Base-by-base conservation (phyloP, 2,329 filamentous ascomycete genomes). In the Fusarium sp. region DNA sequence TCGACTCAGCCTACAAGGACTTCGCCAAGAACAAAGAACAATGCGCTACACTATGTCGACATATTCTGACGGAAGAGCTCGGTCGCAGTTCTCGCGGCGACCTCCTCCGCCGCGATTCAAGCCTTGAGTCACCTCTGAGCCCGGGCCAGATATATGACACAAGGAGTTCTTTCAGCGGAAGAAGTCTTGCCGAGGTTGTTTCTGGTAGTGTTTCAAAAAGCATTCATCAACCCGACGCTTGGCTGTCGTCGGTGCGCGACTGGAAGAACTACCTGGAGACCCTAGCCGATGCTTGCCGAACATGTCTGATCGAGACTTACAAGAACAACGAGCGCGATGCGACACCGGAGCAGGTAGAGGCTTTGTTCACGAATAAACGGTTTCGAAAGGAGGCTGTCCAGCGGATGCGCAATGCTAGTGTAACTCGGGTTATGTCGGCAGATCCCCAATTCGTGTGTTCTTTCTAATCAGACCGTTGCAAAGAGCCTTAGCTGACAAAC, bases 361-460 rank as follows among this genome's bases (percentile, higher is more conserved):
- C 75, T 3, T 72, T 86, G 0, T 81, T 86, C 45, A 74, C 69
- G 11, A 81, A 81, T 60, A 81, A 79, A 53, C 72, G 67, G 2
- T 80, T 81, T n/a, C 79, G 83, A 9, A 78, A 75, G 22, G 78
- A 79, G 19, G 76, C 80, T 1, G 82, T 85, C 6, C 72, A 78
- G 45, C 77, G 79, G 45, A 84, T 84, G 83, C 79, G 82, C 61
- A 82, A 82, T 56, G 77, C 79, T 5, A 83, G 80, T 59, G 76
- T 84, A 15, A 80, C 78, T 32, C 76, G 78, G 51, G 78, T 82
- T 44, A 76, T 80, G 68, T 83, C 81, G 5, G 80, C 82, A 9
- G 80, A 83, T 49, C 78, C 79, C 6, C 78, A 82, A 58, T 83
- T 82, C 65, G 79, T 81, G 63, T 63, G 79, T 73, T 11, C 14